Conservation (phyloP, 148 eudicot genomes). For the Dysphania ambrosioides region DNA sequence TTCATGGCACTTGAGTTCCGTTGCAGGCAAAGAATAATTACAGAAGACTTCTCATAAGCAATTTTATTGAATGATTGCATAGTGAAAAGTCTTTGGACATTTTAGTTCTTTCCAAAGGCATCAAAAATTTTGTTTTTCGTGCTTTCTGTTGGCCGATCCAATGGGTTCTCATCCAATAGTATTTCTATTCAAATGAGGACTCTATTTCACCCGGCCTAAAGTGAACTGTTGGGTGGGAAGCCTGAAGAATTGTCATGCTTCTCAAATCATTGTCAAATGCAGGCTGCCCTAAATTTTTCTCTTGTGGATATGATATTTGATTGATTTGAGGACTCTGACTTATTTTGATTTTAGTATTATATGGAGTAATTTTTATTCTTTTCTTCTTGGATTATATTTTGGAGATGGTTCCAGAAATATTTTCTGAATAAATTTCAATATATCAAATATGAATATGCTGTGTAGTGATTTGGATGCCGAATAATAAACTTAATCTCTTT, state of each 20-base stretch:
- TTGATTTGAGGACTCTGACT: neutral
- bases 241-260: neutral
- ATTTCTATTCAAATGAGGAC: neutral
- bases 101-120: too few species aligned
- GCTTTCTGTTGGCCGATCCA: slow-evolving; percentile 2
- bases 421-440: too few species aligned
- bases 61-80: neutral
- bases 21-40: neutral
- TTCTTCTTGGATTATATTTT: neutral
- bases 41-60: neutral
- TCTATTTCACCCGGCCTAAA: slow-evolving; percentile 16
- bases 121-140: neutral
- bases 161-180: neutral
- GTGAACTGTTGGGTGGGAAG: neutral
- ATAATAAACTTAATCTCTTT: too few species aligned
- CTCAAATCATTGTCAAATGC: neutral
- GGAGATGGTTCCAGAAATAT: neutral
- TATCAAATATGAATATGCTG: neutral
- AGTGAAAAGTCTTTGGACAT: neutral
- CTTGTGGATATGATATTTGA: neutral
- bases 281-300: neutral
- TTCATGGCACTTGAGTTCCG: neutral
- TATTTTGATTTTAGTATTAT: neutral
- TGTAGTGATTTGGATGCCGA: neutral
- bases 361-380: too few species aligned